phyloP scores from a whole-genome alignment of 2,329 filamentous ascomycete species.

The Volutella citrinella region DNA sequence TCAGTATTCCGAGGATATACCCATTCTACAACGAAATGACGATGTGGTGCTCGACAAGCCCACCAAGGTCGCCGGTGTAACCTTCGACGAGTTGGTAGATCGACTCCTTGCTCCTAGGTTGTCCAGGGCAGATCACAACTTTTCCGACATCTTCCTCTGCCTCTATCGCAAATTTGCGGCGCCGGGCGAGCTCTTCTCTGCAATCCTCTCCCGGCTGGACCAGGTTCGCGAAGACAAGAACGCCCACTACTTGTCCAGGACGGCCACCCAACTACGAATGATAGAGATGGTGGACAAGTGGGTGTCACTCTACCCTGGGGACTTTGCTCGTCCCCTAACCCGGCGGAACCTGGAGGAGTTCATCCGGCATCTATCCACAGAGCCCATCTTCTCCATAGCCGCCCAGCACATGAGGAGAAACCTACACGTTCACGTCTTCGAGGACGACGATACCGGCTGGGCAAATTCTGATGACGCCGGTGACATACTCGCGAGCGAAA shows the following conservation, averaged over 20 bases:
- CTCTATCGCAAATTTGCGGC: conserved; percentile 92
- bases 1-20: conserved; percentile 64
- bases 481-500: conserved; percentile 32
- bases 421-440: conserved; percentile 66
- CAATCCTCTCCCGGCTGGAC: conserved; percentile 76
- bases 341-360: conserved; percentile 72
- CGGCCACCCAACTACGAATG: conserved; percentile 77
- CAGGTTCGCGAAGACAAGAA: conserved; percentile 63
- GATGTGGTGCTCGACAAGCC: conserved; percentile 54
- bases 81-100: conserved; percentile 75
- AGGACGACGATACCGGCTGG: conserved; percentile 93
- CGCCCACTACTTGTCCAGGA: conserved; percentile 70
- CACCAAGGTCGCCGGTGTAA: conserved; percentile 50
- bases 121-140: conserved; percentile 86
- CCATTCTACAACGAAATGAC: conserved; percentile 64
- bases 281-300: conserved; percentile 84
- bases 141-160: conserved; percentile 83
- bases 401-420: conserved; percentile 82
- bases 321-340: conserved; percentile 80
- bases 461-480: conserved; percentile 68
- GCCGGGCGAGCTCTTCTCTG: conserved; percentile 72
- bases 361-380: conserved; percentile 68
- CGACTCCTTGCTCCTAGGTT: conserved; percentile 79
- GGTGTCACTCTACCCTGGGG: conserved; percentile 86
- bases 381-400: conserved; percentile 79